These are phyloP conservation scores for Talaromyces sp. DNA, from an alignment of 2,329 filamentous ascomycete species.

Conservation along the genomic window DNA sequence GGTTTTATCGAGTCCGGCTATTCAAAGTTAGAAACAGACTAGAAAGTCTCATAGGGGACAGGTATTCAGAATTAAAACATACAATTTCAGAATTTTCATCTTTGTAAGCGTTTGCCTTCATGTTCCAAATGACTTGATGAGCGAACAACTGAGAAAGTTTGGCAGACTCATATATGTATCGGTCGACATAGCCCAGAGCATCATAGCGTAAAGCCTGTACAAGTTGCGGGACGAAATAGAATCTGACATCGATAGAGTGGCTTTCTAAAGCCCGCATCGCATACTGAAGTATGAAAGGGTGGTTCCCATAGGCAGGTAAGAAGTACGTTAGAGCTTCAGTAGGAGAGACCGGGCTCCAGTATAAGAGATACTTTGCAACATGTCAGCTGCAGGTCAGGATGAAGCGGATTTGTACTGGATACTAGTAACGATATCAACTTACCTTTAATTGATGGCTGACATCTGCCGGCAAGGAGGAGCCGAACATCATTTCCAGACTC, in stretches of 20 bases:
- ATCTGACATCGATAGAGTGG: constrained; percentile 93
- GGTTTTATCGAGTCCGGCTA: constrained; percentile 90
- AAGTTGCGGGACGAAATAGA: constrained; percentile 98
- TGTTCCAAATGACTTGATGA: constrained; percentile 99
- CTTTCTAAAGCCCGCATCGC: constrained; percentile 93
- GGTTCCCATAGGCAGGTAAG: constrained; percentile 82
- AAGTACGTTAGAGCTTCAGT: constrained; percentile 93
- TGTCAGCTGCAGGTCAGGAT: constrained; percentile 28
- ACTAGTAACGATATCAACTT: constrained; percentile 51
- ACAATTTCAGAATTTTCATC: constrained; percentile 87
- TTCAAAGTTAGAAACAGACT: constrained; percentile 21
- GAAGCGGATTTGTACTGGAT: not conserved
- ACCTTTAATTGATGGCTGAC: constrained; percentile 83
- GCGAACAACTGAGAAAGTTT: constrained; percentile 98
- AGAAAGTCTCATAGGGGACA: constrained; percentile 8
- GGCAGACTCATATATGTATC: constrained; percentile 94
- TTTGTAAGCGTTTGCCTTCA: constrained; percentile 98
- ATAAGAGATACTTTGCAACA: constrained; percentile 72
- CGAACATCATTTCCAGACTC: constrained; percentile 78
- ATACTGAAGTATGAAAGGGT: constrained; percentile 93
- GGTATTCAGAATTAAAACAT: constrained; percentile 37
- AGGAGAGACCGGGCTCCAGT: constrained; percentile 89
- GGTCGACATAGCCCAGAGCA: constrained; percentile 86
- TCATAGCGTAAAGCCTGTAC: constrained; percentile 95
- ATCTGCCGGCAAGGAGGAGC: constrained; percentile 71